These are phyloP conservation scores for Cutaneotrichosporon arboriforme DNA, from an alignment of 1,284 basidiomycete species.

Conservation along the genomic window DNA sequence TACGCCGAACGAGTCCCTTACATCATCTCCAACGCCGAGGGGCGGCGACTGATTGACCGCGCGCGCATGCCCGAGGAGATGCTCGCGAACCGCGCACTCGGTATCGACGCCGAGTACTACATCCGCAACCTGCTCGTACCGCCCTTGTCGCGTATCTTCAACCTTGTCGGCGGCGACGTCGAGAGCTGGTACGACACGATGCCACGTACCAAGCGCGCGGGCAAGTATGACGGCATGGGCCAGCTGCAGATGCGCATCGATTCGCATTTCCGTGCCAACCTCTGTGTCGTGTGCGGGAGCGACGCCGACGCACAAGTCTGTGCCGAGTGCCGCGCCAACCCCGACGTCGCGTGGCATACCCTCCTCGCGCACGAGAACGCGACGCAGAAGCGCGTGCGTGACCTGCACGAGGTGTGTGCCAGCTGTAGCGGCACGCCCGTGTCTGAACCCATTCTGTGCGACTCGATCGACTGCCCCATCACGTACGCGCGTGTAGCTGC, in stretches of 20 bases:
- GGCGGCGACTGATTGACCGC: conserved; percentile 69
- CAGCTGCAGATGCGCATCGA: conserved; percentile 13
- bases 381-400: conserved; percentile 57
- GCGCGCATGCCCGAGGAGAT: conserved; percentile 75
- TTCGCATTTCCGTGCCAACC: conserved; percentile 12
- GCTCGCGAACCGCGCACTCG: conserved; percentile 62
- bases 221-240: conserved; percentile 47
- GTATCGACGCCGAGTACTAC: conserved; percentile 82
- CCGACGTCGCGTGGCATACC: conserved; percentile 57
- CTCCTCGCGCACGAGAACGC: conserved; percentile 57
- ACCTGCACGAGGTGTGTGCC: conserved; percentile 64
- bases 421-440: conserved; percentile 60
- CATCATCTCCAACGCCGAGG: conserved; percentile 68
- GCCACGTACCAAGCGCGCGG: conserved; percentile 52
- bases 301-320: conserved; percentile 55
- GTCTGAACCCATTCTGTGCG: conserved; percentile 63
- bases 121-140: conserved; percentile 82
- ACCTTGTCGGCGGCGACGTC: conserved; percentile 84
- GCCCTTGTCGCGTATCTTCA: conserved; percentile 83
- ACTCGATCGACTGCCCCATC: conserved; percentile 78
- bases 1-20: conserved; percentile 93
- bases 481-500: conserved; percentile 66
- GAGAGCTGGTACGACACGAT: conserved; percentile 83
- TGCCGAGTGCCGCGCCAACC: conserved; percentile 55
- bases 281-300: conserved; percentile 9